phyloP scores from a whole-genome alignment of 768 basidiomycete genomes.

The Tricholoma hemisulphureum region DNA sequence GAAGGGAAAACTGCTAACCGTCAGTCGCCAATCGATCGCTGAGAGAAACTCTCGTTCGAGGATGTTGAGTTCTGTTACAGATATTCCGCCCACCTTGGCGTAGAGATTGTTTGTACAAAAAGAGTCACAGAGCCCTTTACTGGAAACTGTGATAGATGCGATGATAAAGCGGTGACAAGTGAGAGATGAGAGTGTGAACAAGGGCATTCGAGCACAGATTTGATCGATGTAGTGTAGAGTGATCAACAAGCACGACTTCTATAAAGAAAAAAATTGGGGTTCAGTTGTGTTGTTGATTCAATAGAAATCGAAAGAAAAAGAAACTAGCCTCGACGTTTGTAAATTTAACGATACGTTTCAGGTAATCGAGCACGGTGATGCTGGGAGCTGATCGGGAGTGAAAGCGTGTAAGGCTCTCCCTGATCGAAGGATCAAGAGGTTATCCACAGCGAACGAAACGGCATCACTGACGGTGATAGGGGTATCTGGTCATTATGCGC shows the following conservation, averaged over 20 bases:
- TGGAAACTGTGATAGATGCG: conserved; percentile 86
- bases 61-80: conserved; percentile 85
- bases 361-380: conserved; percentile 89
- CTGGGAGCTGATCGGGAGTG: conserved; percentile 90
- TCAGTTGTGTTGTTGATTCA: conserved; percentile 5
- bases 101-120: conserved; percentile 96
- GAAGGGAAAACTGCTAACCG: conserved; percentile 58
- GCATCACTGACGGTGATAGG: conserved; percentile 66
- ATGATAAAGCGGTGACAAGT: conserved; percentile 98
- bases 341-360: conserved; percentile 89
- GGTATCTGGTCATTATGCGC: conserved; percentile 95
- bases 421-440: conserved; percentile 33
- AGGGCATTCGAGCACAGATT: conserved; percentile 82
- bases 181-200: conserved; percentile 91
- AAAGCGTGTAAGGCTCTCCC: conserved; percentile 91
- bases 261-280: conserved; percentile 10
- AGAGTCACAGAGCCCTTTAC: conserved; percentile 92
- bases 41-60: conserved; percentile 92
- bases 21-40: conserved; percentile 92
- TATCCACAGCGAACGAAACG: conserved; percentile 12
- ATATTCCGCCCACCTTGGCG: conserved; percentile 94
- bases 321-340: conserved; percentile 88
- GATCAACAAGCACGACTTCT: conserved; percentile 81
- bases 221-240: conserved; percentile 90
- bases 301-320: background rate